phyloP scores from a whole-genome alignment of 257 asterid species.

The Misopates orontium region DNA sequence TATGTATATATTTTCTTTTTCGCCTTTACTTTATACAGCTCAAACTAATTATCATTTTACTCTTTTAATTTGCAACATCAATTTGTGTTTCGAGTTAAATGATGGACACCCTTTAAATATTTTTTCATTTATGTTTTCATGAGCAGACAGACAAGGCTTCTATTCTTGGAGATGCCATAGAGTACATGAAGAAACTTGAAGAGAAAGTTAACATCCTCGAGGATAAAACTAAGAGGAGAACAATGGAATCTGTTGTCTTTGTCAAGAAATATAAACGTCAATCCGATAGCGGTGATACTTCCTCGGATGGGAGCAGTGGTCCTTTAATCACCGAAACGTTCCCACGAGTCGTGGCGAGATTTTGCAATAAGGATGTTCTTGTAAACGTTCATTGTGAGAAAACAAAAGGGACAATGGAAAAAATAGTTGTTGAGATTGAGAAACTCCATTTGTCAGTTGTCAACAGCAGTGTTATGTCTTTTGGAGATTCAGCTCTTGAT shows the following conservation, averaged over 20 bases:
- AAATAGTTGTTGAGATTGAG: conserved; percentile 50
- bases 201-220: conserved; percentile 71
- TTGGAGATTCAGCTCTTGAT: conserved; percentile 67
- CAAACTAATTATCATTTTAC: too few species aligned
- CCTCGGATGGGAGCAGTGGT: conserved; percentile 35
- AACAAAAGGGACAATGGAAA: conserved; percentile 54
- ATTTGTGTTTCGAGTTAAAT: too few species aligned
- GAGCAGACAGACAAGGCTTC: conserved; percentile 81
- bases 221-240: conserved; percentile 53
- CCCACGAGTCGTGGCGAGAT: conserved; percentile 67
- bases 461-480: conserved; percentile 57
- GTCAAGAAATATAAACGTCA: conserved; percentile 45
- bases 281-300: conserved; percentile 24
- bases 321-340: conserved; percentile 33
- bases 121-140: neutral
- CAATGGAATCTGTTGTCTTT: conserved; percentile 48
- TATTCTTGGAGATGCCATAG: conserved; percentile 79
- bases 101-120: too few species aligned
- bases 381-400: conserved; percentile 70
- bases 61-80: too few species aligned
- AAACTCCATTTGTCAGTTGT: conserved; percentile 60
- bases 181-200: conserved; percentile 79
- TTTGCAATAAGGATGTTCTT: conserved; percentile 53
- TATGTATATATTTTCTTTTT: too few species aligned
- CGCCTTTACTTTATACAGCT: too few species aligned